Evolutionary conservation across 257 asterid species (phyloP), one percentile per base, ranked within the genome.

Genomic region (Striga asiatica): DNA sequence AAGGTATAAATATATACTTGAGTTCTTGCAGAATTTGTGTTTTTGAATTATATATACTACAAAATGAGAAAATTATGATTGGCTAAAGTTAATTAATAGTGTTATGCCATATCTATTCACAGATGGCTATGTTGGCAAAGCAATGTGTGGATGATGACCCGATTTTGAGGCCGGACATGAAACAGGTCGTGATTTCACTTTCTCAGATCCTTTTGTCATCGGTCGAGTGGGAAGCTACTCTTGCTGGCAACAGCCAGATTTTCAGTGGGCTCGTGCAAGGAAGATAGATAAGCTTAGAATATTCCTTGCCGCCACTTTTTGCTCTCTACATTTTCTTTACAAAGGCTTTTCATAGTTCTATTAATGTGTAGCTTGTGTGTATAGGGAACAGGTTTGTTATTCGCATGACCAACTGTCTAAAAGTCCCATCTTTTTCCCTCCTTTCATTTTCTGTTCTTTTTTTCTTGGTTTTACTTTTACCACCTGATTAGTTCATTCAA

Each of bases 141-240:
- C 95, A 88, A 74, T 92, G 98, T 10, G 91, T 78, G 11, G 98
- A 92, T 0, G 94, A 84, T 1, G 98, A 88, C 66, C 97, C 97
- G 5, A 80, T 88, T 55, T 68, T 92, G 63, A 78, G 97, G 56
- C 98, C 98, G 1, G 94, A 92, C 80, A 92, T 84, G 97, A 92
- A 80, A 76, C 98, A 84, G 65, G 76, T 92, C 3, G 95, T 84
- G 66, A 84, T 92, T 24, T 71, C 95, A 0, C 94, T 92, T 39
- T 92, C 98, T 0, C 95, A 92, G 57, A 88, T 92, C 58, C 80
- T 88, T 31, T 67, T 92, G 65, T 84, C 97, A 3, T 92, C 98
- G 2, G 74, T 88, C 2, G 97, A 92, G 72, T 92, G 97, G 98
- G 98, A 92, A 82, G 98, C 98, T 32, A 92, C 97, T 47, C 98